Percentiles rank a stretch among this genome's conserved stretches.
These are phyloP conservation scores for Mycena polygramma DNA, from an alignment of 768 basidiomycete species.

Conservation along the genomic window DNA sequence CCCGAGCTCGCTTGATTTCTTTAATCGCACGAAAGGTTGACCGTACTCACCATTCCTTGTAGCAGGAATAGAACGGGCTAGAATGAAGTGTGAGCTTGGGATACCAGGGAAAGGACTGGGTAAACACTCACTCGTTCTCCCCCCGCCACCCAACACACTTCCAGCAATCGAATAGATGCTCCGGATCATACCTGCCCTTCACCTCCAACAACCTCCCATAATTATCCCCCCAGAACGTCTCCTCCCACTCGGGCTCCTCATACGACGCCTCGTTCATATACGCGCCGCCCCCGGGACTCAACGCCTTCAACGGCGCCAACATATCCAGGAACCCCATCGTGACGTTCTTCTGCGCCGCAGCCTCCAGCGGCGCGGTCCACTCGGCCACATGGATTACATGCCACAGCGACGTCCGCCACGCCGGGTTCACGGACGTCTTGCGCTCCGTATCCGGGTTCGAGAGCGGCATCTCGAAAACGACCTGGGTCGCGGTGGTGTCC, in stretches of 20 bases:
- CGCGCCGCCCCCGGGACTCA: constrained; percentile 25
- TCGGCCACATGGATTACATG: constrained; percentile 28
- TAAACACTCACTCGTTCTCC: constrained; percentile 27
- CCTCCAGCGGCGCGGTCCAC: constrained; percentile 30
- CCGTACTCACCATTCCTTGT: constrained; percentile 27
- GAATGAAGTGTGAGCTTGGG: constrained; percentile 24
- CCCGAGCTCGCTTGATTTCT: constrained; percentile 23
- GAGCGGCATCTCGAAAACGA: constrained; percentile 28
- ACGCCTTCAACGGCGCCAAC: constrained; percentile 24
- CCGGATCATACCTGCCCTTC: constrained; percentile 33
- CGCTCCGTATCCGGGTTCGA: constrained; percentile 27
- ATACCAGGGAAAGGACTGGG: constrained; percentile 26
- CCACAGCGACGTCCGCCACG: constrained; percentile 22
- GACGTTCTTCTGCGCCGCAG: constrained; percentile 26
- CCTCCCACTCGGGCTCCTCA: constrained; percentile 34
- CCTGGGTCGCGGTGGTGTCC: constrained; percentile 26
- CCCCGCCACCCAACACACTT: constrained; percentile 30
- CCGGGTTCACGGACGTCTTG: constrained; percentile 26
- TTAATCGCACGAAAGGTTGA: too few species aligned
- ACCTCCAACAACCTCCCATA: constrained; percentile 28
- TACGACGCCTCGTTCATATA: constrained; percentile 27
- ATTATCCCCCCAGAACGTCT: constrained; percentile 31
- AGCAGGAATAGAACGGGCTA: constrained; percentile 31
- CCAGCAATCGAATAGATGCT: constrained; percentile 33
- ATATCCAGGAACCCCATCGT: constrained; percentile 27